Evolutionary conservation across 2,329 filamentous ascomycete species (phyloP), one percentile per base, ranked within the genome.

Genomic region (Zymoseptoria tritici): DNA sequence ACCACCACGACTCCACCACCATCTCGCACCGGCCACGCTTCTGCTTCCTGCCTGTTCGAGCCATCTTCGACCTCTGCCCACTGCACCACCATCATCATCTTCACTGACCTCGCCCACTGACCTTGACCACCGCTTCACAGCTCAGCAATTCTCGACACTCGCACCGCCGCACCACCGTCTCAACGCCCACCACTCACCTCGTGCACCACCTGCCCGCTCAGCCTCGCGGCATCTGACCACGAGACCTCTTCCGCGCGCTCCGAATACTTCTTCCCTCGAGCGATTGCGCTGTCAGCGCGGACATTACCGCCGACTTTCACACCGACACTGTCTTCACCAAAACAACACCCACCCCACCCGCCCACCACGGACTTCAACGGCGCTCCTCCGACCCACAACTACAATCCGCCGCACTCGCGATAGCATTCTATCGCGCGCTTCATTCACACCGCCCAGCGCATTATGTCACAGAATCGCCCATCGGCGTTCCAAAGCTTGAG

Each of bases 401-500:
- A 60, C 69, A 74, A 71, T 66, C 74, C 74, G 64, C 75, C 73
- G 50, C 72, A 68, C 66, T 73, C 74, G 66, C 75, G 72, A 73
- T 76, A 77, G 69, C 73, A 72, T 69, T 29, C 57, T 61, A 58
- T 46, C 59, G 58, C 57, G 57, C 55, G 62, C 66, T 64, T 36
- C 56, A 57, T 57, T 5, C 31, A 16, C 49, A 53, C 59, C 51
- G 50, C 57, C 49, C 46, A 8, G 53, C 57, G 60, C 74, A 76
- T 76, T 76, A 96, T 96, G 91, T 91, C 90, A 82, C 88, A 91
- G 79, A 94, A 88, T 81, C 85, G 92, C 82, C 89, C 92, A 77
- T 89, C 90, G 83, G 88, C 91, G 74, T 96, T 97, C 80, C 83
- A 83, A 65, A 86, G 83, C 75, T 79, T 97, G 81, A 90, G 93